A percentile compares a stretch with the other conserved stretches of the same genome.
Conservation (phyloP, 495 filamentous ascomycete species). For the Podospora conica region DNA sequence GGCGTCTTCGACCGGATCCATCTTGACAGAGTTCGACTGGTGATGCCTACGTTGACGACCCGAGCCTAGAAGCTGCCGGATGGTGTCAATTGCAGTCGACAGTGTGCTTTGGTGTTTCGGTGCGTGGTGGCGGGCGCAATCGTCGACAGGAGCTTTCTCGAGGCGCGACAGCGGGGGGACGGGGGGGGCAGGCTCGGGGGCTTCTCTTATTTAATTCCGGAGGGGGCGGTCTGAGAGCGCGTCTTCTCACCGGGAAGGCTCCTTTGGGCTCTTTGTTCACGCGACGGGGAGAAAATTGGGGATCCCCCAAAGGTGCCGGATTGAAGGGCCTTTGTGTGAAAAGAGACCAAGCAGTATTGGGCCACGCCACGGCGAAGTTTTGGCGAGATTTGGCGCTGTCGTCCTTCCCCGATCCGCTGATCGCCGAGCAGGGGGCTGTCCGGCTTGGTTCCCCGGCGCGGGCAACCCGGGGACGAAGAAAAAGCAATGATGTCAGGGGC, state of each 20-base stretch:
- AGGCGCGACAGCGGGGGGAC: background rate
- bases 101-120: background rate
- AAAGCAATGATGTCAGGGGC: conserved; percentile 3
- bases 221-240: background rate
- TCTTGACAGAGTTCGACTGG: background rate
- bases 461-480: conserved; percentile 13
- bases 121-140: background rate
- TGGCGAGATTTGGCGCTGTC: conserved; percentile 18
- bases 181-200: background rate
- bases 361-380: conserved; percentile 10
- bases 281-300: background rate
- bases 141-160: background rate
- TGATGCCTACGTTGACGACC: conserved; percentile 2
- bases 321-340: background rate
- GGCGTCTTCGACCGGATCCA: conserved; percentile 9
- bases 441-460: conserved; percentile 2
- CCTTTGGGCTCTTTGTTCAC: background rate
- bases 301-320: background rate
- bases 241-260: background rate
- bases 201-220: background rate
- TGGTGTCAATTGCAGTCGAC: background rate
- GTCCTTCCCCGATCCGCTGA: conserved; percentile 11
- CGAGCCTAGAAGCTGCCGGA: conserved; percentile 10
- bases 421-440: conserved; percentile 12
- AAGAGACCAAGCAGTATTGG: background rate